Conservation (phyloP, 2,329 filamentous ascomycete species). For the Fusarium penzigii region DNA sequence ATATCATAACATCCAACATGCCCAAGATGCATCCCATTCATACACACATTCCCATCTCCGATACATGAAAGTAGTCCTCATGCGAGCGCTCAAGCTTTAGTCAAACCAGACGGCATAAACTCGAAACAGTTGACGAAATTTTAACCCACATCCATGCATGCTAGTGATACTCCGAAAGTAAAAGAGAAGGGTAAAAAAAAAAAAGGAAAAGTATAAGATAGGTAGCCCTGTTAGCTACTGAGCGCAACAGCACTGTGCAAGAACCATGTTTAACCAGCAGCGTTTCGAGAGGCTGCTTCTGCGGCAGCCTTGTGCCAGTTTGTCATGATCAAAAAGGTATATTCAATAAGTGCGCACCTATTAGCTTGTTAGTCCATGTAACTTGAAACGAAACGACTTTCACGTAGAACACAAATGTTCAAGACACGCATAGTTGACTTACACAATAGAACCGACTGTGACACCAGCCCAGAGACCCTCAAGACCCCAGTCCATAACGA, state of each 20-base stretch:
- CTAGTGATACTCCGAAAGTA: too few relatives aligned
- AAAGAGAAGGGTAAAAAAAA: too few relatives aligned
- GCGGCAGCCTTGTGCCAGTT: slow-evolving; percentile 56
- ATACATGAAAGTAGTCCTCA: too few relatives aligned
- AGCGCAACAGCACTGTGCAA: not conserved
- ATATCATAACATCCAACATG: too few relatives aligned
- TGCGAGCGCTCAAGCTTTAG: too few relatives aligned
- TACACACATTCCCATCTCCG: too few relatives aligned
- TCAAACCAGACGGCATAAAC: too few relatives aligned
- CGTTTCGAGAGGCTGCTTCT: slow-evolving; percentile 55
- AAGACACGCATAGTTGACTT: slow-evolving; percentile 31
- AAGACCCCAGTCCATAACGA: slow-evolving; percentile 75
- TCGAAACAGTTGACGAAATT: too few relatives aligned
- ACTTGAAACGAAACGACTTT: not conserved
- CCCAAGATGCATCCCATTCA: too few relatives aligned
- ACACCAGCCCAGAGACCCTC: slow-evolving; percentile 81
- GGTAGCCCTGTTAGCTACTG: not conserved
- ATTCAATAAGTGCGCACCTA: slow-evolving; percentile 56
- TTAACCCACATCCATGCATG: too few relatives aligned
- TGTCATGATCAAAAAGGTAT: slow-evolving; percentile 50
- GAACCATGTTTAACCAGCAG: slow-evolving; percentile 38
- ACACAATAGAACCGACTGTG: slow-evolving; percentile 68
- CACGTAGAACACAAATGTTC: not conserved
- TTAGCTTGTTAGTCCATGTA: slow-evolving; percentile 8
- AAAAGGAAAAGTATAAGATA: not conserved